Evolutionary conservation across 1,139 yeast species (phyloP).

Genomic region (Pichia sp.): DNA sequence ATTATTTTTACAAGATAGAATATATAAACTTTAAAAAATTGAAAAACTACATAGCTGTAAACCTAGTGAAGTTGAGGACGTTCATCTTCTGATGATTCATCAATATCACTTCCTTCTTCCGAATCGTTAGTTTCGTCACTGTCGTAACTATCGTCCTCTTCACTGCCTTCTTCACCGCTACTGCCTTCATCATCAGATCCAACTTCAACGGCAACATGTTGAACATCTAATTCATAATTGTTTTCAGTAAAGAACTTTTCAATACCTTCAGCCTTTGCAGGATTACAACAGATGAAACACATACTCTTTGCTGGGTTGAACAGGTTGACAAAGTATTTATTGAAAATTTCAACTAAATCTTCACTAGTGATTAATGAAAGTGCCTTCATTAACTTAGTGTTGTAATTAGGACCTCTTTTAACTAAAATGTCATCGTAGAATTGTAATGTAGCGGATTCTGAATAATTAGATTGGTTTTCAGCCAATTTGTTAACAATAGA

Average conservation of each 20-base stretch:
- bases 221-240: conserved; percentile 64
- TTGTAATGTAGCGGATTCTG: conserved; percentile 64
- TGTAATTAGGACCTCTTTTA: conserved; percentile 68
- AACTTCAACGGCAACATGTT: conserved; percentile 32
- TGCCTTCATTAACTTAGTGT: conserved; percentile 42
- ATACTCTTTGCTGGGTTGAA: conserved; percentile 57
- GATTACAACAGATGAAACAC: conserved; percentile 73
- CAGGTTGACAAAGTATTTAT: conserved; percentile 58
- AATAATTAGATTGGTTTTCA: conserved; percentile 55
- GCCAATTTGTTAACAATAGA: conserved; percentile 73
- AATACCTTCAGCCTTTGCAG: conserved; percentile 54
- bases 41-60: too few relatives aligned
- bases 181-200: too few relatives aligned
- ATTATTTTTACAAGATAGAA: not conserved
- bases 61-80: not conserved
- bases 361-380: conserved; percentile 52
- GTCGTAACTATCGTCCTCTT: conserved; percentile 8
- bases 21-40: not conserved
- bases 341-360: conserved; percentile 56
- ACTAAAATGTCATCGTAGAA: conserved; percentile 65
- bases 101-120: conserved; percentile 17
- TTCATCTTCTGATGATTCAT: conserved; percentile 1
- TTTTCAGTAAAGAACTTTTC: conserved; percentile 41
- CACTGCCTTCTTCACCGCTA: conserved; percentile 16
- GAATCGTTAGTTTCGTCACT: conserved; percentile 13